Evolutionary conservation across 495 filamentous ascomycete genomes (phyloP).

Genomic region (Articulospora tetracladia): DNA sequence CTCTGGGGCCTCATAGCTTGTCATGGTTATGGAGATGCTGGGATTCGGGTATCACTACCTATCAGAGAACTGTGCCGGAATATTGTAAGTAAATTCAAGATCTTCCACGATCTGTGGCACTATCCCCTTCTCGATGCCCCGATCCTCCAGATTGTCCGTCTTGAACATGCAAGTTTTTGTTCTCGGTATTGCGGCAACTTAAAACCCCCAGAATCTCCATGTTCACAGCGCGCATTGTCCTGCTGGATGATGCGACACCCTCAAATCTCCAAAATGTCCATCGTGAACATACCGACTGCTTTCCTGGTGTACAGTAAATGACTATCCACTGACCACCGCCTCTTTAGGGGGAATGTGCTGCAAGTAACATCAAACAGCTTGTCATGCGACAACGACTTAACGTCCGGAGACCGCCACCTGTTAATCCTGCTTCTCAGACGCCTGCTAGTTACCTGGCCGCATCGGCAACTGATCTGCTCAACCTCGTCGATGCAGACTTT

Average conservation of each 20-base stretch:
- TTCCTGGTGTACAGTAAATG: background rate
- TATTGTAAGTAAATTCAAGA: constrained; percentile 84
- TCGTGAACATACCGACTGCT: too few relatives aligned
- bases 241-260: too few relatives aligned
- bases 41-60: constrained; percentile 87
- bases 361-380: constrained; percentile 84
- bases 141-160: too few relatives aligned
- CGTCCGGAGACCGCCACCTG: constrained; percentile 72
- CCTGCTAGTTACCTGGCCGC: constrained; percentile 90
- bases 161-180: too few relatives aligned
- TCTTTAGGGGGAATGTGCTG: constrained; percentile 64
- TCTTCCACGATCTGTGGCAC: too few relatives aligned
- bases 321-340: background rate
- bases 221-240: too few relatives aligned
- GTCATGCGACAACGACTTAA: constrained; percentile 77
- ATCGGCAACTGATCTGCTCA: constrained; percentile 80
- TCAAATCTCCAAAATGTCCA: too few relatives aligned
- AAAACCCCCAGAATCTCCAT: too few relatives aligned
- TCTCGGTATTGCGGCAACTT: too few relatives aligned
- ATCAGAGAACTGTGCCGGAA: constrained; percentile 89
- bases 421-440: constrained; percentile 71
- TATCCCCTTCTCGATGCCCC: too few relatives aligned
- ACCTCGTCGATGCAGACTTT: constrained; percentile 84
- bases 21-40: constrained; percentile 70
- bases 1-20: constrained; percentile 90